Evolutionary conservation across 768 basidiomycete species (phyloP).

Genomic region (Paxillus rubicundulus): DNA sequence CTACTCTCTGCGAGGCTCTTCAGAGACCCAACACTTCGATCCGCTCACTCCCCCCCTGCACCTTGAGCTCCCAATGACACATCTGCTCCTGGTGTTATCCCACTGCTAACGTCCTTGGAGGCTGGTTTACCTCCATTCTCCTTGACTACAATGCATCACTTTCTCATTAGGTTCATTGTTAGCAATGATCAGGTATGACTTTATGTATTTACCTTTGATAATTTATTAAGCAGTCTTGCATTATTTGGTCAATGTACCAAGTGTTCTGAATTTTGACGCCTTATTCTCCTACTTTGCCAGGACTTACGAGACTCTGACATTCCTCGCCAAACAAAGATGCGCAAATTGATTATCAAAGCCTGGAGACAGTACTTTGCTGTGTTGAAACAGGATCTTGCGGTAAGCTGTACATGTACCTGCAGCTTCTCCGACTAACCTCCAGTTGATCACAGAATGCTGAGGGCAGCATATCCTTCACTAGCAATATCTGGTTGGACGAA

Average conservation of each 20-base stretch:
- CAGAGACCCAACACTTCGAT: too few relatives aligned
- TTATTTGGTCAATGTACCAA: conserved; percentile 9
- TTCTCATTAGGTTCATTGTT: neutral
- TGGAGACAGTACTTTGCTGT: conserved; percentile 19
- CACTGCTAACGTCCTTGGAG: too few relatives aligned
- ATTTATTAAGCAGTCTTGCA: too few relatives aligned
- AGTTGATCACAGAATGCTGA: neutral
- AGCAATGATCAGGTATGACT: conserved; percentile 4
- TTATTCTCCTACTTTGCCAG: conserved; percentile 21
- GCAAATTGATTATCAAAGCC: conserved; percentile 19
- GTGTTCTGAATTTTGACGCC: conserved; percentile 23
- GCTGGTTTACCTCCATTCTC: too few relatives aligned
- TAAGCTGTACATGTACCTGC: too few relatives aligned
- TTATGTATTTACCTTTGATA: too few relatives aligned
- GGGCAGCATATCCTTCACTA: conserved; percentile 8
- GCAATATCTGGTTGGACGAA: conserved; percentile 14
- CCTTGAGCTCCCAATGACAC: too few relatives aligned
- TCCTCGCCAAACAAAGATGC: conserved; percentile 21
- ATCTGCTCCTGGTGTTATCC: too few relatives aligned
- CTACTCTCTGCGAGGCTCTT: too few relatives aligned
- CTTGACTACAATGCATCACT: too few relatives aligned
- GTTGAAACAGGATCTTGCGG: conserved; percentile 13
- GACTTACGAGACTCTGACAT: conserved; percentile 24
- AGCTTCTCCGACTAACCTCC: too few relatives aligned
- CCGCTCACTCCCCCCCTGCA: too few relatives aligned